These are phyloP conservation scores for Lactarius evosmus DNA, from an alignment of 768 basidiomycete genomes.

Conservation along the genomic window DNA sequence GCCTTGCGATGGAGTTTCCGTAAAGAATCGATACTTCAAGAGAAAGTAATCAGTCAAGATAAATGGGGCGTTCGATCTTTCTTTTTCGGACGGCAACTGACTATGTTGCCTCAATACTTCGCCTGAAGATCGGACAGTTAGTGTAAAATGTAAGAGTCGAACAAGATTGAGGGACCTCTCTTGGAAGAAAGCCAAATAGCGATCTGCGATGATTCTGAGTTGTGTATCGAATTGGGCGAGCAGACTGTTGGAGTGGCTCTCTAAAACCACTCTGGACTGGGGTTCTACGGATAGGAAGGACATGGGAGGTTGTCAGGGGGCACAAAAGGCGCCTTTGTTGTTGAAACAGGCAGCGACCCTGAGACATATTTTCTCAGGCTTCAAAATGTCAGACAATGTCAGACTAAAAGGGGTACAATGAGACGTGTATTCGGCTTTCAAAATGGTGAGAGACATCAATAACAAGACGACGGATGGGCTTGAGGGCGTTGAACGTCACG, in stretches of 20 bases:
- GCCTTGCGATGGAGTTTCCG: too few species aligned
- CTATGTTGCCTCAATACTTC: background rate
- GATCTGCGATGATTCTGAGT: background rate
- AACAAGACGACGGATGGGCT: too few species aligned
- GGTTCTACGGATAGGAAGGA: background rate
- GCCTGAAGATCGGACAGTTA: background rate
- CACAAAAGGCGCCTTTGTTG: background rate
- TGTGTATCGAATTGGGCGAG: background rate
- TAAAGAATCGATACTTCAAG: too few species aligned
- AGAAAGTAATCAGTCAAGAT: too few species aligned
- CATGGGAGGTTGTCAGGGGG: background rate
- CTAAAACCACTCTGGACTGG: background rate
- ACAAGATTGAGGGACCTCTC: background rate
- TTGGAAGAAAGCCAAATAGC: background rate
- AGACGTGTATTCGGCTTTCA: too few species aligned
- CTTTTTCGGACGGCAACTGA: too few species aligned
- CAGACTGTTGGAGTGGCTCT: background rate
- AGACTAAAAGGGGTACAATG: too few species aligned
- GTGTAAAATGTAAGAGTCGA: background rate
- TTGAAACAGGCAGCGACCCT: background rate
- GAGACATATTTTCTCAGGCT: background rate
- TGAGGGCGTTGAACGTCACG: too few species aligned
- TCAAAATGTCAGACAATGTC: too few species aligned
- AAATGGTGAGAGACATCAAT: too few species aligned
- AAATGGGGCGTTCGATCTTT: too few species aligned